Evolutionary conservation across 495 filamentous ascomycete genomes (phyloP), one percentile per base, ranked within the genome.

Genomic region (Articulospora tetracladia): DNA sequence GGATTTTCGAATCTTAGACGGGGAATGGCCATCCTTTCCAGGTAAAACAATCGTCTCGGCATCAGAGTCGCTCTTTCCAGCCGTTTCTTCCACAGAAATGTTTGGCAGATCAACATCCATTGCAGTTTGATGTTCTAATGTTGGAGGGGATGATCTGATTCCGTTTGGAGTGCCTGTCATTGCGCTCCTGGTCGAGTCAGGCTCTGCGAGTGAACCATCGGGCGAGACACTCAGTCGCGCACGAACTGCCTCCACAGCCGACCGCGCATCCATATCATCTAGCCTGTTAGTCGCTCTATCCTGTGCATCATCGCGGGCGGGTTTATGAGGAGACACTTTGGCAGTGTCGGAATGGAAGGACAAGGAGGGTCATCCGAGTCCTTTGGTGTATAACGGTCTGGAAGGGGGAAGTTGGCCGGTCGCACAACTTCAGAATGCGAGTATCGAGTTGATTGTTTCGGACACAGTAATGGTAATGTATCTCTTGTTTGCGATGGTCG

Each of bases 21-120:
- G 83, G 23, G 86, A 86, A 65, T 85, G 69, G 44, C 85, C 85
- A 66, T 90, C 84, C 58, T 89, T 89, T 39, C 86, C 87, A 22
- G 86, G 84, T 23, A 91, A 77, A 48, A 91, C 87, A 60, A 91
- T 89, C 6, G 89, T 93, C 73, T 92, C 88, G 58, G 89, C 88
- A 70, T 93, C 89, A 13, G 88, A 92, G 68, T 91, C 87, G 55
- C 79, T 83, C 36, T 84, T 82, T 58, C 65, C 73, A 26, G 52
- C 70, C 53, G 65, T 70, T 71, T 65, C 62, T 20, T 77, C 75
- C 1, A 44, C 22, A 15, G 27, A n/a, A 17, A n/a, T 56, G 36
- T 64, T 62, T 17, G 53, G 44, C 17, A 49, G 51, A 49, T 62
- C 60, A 41, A 66, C 8, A 47, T 69, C 59, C 64, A 69, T 66